Conservation (phyloP, 2,329 filamentous ascomycete genomes). For the Metarhizium rileyi region DNA sequence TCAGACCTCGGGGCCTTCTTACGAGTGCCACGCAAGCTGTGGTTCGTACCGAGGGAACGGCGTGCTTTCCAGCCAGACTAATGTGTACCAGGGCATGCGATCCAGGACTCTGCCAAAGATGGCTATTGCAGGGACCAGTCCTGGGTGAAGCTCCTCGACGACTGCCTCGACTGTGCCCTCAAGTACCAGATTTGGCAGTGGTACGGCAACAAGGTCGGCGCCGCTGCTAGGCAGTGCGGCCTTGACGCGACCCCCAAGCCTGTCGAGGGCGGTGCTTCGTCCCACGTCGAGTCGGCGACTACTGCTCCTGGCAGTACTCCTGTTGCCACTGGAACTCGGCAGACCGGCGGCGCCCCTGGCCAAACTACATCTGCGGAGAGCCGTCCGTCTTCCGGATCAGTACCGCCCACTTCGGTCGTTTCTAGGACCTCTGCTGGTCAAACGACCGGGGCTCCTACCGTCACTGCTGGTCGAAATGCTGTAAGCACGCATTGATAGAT, state of each 20-base stretch:
- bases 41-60: slow-evolving; percentile 23
- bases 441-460: background rate
- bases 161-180: slow-evolving; percentile 34
- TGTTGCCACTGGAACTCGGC: background rate
- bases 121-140: slow-evolving; percentile 23
- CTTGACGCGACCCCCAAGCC: slow-evolving; percentile 14
- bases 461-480: background rate
- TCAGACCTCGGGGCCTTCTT: slow-evolving; percentile 29
- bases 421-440: background rate
- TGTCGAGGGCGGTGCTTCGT: slow-evolving; percentile 5
- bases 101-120: slow-evolving; percentile 14
- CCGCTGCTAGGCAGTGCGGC: slow-evolving; percentile 27
- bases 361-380: background rate
- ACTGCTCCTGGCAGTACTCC: slow-evolving; percentile 7
- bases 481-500: background rate
- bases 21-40: slow-evolving; percentile 41
- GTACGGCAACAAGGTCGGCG: slow-evolving; percentile 28
- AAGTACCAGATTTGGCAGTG: slow-evolving; percentile 33
- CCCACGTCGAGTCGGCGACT: slow-evolving; percentile 5
- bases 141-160: slow-evolving; percentile 32
- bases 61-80: background rate
- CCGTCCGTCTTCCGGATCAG: background rate
- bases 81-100: slow-evolving; percentile 18
- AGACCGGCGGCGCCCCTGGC: background rate
- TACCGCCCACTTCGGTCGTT: background rate